Conservation (phyloP, 129 eudicot genomes). For the Flaveria brownii region DNA sequence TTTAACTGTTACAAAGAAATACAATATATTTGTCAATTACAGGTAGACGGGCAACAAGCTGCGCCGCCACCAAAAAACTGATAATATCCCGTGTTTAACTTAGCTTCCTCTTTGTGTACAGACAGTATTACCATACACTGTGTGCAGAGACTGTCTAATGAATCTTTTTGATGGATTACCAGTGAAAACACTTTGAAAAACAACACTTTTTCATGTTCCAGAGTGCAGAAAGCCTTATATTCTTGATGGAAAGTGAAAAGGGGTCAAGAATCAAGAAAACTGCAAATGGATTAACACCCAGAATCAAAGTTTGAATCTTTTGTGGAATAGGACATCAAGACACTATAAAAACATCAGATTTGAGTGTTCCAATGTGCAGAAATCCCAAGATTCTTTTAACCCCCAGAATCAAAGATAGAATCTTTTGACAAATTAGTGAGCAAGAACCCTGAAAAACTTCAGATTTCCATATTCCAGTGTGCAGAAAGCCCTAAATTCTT, state of each 20-base stretch:
- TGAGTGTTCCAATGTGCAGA: conserved; percentile 11
- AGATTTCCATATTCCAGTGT: conserved; percentile 8
- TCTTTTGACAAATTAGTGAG: not conserved
- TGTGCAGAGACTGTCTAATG: not conserved
- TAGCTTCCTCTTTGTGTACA: too few species aligned
- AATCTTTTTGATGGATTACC: not conserved
- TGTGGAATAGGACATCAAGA: conserved; percentile 4
- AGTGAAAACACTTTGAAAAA: not conserved
- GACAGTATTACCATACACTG: too few species aligned
- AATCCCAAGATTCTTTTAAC: not conserved
- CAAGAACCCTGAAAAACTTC: conserved; percentile 16
- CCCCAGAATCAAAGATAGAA: conserved; percentile 11
- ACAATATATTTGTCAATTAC: too few species aligned
- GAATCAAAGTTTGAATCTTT: conserved; percentile 6
- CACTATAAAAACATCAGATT: conserved; percentile 11
- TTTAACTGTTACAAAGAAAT: too few species aligned
- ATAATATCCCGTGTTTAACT: too few species aligned
- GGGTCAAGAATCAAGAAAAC: not conserved
- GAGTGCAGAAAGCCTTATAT: conserved; percentile 2
- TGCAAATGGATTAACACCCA: not conserved
- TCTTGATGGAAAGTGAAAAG: not conserved
- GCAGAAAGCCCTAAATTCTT: conserved; percentile 8
- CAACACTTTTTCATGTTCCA: conserved; percentile 4
- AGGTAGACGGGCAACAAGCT: too few species aligned
- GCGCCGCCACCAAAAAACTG: too few species aligned